Conservation (phyloP, 352 stramenopile genomes). For the Pythium utonaiense region DNA sequence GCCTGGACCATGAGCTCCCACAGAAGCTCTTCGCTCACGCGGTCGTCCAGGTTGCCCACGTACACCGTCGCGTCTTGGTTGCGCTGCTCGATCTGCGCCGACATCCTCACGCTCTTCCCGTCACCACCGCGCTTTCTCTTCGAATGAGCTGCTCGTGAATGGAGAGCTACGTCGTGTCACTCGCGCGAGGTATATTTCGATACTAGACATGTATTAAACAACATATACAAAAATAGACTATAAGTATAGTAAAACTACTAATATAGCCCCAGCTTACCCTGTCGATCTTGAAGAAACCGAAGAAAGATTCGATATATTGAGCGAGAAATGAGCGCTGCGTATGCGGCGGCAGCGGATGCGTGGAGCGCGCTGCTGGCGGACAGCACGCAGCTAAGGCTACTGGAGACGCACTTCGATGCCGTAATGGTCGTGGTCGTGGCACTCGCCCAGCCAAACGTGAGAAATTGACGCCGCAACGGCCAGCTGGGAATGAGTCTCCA, state of each 20-base stretch:
- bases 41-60: slow-evolving; percentile 96
- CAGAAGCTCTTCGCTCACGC: slow-evolving; percentile 95
- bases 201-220: too few species aligned
- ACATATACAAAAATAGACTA: neutral
- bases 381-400: slow-evolving; percentile 23
- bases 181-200: neutral
- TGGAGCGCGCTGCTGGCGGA: slow-evolving; percentile 40
- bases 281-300: slow-evolving; percentile 2
- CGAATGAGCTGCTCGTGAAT: neutral
- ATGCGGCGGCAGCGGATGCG: slow-evolving; percentile 28
- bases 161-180: neutral
- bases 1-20: slow-evolving; percentile 96
- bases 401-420: slow-evolving; percentile 24
- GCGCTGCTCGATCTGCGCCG: slow-evolving; percentile 83
- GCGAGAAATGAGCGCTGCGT: slow-evolving; percentile 25
- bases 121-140: neutral
- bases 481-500: neutral
- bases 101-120: slow-evolving; percentile 33
- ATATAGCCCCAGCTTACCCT: neutral
- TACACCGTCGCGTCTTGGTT: slow-evolving; percentile 98
- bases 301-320: neutral
- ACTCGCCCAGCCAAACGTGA: slow-evolving; percentile 23
- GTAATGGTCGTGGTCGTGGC: slow-evolving; percentile 33
- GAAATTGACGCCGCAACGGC: neutral
- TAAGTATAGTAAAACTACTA: neutral